Evolutionary conservation across 495 filamentous ascomycete genomes (phyloP).

Genomic region (Aspergillus homomorphus): DNA sequence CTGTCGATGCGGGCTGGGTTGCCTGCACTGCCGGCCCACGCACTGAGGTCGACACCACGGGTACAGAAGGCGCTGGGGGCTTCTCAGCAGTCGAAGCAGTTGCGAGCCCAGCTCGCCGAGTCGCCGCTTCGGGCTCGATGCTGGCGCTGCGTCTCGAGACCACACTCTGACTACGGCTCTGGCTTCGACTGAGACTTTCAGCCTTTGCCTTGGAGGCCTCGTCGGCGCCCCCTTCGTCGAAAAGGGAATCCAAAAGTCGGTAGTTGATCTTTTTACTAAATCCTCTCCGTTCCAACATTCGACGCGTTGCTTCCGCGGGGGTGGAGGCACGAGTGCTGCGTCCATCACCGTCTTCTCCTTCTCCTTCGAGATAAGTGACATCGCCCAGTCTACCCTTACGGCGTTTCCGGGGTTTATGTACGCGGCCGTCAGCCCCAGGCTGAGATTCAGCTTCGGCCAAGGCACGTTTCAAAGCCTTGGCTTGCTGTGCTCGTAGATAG

Average conservation of each 20-base stretch:
- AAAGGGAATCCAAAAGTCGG: conserved; percentile 55
- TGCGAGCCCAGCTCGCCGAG: conserved; percentile 22
- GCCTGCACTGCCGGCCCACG: conserved; percentile 9
- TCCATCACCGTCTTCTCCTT: conserved; percentile 39
- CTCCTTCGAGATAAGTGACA: conserved; percentile 46
- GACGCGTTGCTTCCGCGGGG: conserved; percentile 69
- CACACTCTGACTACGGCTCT: conserved; percentile 40
- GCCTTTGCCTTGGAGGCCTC: conserved; percentile 31
- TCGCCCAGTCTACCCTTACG: conserved; percentile 50
- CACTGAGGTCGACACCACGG: conserved; percentile 15
- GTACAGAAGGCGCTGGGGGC: conserved; percentile 20
- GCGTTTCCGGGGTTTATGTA: conserved; percentile 46
- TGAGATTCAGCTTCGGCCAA: conserved; percentile 47
- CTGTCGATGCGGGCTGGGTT: conserved; percentile 1
- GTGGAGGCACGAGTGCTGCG: conserved; percentile 41
- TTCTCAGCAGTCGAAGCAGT: conserved; percentile 20
- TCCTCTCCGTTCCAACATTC: conserved; percentile 67
- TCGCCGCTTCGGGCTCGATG: conserved; percentile 27
- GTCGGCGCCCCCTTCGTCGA: conserved; percentile 32
- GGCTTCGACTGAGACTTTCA: conserved; percentile 35
- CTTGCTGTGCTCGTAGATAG: conserved; percentile 78
- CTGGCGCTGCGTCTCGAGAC: conserved; percentile 39
- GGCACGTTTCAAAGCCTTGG: conserved; percentile 66
- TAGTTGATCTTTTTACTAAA: conserved; percentile 87
- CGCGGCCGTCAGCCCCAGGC: conserved; percentile 33